Base-by-base conservation (phyloP, 371 early-diverging fungal genomes). In the Rhizomucor miehei region DNA sequence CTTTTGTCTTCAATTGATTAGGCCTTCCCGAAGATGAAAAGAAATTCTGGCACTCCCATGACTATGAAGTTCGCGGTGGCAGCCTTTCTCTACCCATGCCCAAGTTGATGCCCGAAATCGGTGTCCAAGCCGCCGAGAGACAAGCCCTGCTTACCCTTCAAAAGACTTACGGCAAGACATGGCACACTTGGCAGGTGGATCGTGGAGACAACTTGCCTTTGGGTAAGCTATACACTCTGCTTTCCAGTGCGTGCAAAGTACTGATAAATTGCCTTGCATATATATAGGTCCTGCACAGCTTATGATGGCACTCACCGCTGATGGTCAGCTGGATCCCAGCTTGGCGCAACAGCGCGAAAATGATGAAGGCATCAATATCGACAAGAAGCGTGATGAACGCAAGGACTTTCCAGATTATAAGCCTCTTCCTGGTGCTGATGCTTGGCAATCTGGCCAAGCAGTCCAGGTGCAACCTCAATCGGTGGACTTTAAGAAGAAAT, bases 391-490 rank as follows among this genome's bases (percentile, higher is more conserved):
- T 8, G 47, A 54, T 11, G 63, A 63, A 25, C 54, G 63, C 1
- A 34, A 41, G 25, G 63, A 63, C 25, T 51, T 54, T 24, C 51
- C 50, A 5, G 43, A 29, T 11, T 58, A 63, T 25, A 25, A 19
- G 8, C 63, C 63, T 3, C 57, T 34, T 17, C 17, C 10, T 5
- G 63, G 51, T 20, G 54, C 58, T 2, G 63, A 63, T 40, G 44
- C 24, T 12, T 63, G 63, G 63, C 44, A 94, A 94, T 67, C 79
- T 91, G 40, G 91, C 94, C 68, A 60, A 58, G 71, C 35, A 72
- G 51, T 77, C 87, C 17, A 83, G 82, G 89, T 79, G 70, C 57
- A 44, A 12, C 41, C 41, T 41, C 14, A 41, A 41, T 12, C 16
- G 14, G 41, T 41, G 3, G 41, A 41, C 3, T 19, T 41, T 14